Evolutionary conservation across 768 basidiomycete species (phyloP).

Genomic region (Phaeotremella skinneri): DNA sequence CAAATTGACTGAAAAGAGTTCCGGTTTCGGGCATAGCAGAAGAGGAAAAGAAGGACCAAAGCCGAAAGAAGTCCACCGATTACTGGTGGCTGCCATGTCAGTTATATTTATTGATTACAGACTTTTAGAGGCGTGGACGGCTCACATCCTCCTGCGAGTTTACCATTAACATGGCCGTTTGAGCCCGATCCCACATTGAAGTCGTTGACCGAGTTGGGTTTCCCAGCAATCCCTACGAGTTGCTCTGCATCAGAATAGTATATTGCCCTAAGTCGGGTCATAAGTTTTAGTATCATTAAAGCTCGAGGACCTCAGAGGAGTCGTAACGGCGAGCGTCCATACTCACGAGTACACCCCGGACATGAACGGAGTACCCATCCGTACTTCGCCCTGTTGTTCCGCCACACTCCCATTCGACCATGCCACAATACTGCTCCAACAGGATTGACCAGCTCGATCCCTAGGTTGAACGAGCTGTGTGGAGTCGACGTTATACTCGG

Average conservation of each 20-base stretch:
- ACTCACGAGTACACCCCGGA: conserved; percentile 46
- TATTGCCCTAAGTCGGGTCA: conserved; percentile 29
- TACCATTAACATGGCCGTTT: conserved; percentile 15
- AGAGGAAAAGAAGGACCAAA: conserved; percentile 71
- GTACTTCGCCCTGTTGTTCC: conserved; percentile 38
- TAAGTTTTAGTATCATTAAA: background rate
- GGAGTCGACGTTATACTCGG: conserved; percentile 36
- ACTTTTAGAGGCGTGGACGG: too few relatives aligned
- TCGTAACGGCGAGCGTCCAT: too few relatives aligned
- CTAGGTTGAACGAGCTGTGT: conserved; percentile 38
- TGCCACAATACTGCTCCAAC: conserved; percentile 43
- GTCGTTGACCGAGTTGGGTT: conserved; percentile 40
- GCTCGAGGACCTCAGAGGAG: background rate
- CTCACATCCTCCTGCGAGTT: conserved; percentile 38
- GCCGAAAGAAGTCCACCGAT: conserved; percentile 71
- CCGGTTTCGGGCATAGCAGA: conserved; percentile 60
- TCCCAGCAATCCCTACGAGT: conserved; percentile 47
- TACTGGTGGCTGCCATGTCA: too few relatives aligned
- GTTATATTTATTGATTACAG: too few relatives aligned
- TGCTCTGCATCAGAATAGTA: conserved; percentile 36
- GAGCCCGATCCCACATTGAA: conserved; percentile 16
- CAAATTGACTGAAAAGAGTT: conserved; percentile 44
- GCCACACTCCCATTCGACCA: conserved; percentile 44
- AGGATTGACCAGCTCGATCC: conserved; percentile 20
- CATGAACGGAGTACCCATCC: conserved; percentile 49